Conservation (phyloP, 768 basidiomycete genomes). For the Mycena leptocephala region DNA sequence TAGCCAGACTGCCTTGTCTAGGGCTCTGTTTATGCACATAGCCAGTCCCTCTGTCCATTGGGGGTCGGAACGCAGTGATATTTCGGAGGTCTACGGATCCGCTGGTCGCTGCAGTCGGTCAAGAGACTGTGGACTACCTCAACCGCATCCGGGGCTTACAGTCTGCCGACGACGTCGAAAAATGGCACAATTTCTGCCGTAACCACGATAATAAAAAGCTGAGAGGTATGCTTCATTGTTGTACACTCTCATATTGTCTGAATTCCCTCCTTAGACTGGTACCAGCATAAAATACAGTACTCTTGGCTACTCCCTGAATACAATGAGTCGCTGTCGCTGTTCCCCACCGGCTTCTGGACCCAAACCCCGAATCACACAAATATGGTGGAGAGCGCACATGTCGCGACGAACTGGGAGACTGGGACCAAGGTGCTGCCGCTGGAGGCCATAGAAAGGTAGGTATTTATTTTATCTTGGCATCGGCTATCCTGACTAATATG, state of each 20-base stretch:
- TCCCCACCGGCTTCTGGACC: background rate
- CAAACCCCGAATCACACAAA: background rate
- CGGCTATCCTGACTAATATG: background rate
- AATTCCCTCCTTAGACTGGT: background rate
- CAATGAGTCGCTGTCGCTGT: slow-evolving; percentile 2
- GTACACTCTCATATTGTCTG: no score
- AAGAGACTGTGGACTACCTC: background rate
- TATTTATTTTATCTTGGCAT: background rate
- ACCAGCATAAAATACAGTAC: slow-evolving; percentile 3
- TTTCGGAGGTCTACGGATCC: background rate
- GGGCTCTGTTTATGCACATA: no score
- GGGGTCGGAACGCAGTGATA: no score
- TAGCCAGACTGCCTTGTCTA: no score
- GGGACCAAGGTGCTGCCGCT: background rate
- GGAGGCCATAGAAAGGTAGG: no score
- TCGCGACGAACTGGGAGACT: background rate
- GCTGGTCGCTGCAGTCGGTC: background rate
- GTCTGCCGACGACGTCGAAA: background rate
- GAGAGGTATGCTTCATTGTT: background rate
- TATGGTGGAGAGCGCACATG: background rate
- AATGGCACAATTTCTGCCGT: background rate
- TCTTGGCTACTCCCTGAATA: background rate
- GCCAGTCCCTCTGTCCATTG: no score
- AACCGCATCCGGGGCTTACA: background rate
- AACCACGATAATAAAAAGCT: background rate